These are phyloP conservation scores for Quercus robur DNA, from an alignment of 306 rosid species.

Conservation along the genomic window DNA sequence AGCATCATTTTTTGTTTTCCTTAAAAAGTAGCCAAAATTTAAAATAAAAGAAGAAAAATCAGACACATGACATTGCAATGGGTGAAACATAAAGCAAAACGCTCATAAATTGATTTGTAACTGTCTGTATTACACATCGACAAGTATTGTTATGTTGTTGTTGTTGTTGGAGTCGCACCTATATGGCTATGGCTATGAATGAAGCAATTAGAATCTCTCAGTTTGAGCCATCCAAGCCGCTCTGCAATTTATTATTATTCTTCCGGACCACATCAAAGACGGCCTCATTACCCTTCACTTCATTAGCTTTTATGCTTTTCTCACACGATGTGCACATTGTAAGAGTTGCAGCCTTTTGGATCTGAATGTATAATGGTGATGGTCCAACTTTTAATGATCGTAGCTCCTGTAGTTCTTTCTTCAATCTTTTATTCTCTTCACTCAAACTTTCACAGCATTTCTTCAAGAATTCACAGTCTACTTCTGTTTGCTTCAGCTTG, in stretches of 20 bases:
- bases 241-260: conserved; percentile 15
- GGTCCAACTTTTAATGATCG: conserved; percentile 37
- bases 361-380: conserved; percentile 34
- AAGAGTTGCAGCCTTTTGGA: conserved; percentile 32
- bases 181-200: no score
- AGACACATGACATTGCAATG: no score
- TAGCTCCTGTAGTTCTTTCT: conserved; percentile 65
- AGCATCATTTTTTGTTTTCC: no score
- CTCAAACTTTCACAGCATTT: conserved; percentile 62
- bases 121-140: not conserved
- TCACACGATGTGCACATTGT: conserved; percentile 33
- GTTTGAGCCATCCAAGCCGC: conserved; percentile 2
- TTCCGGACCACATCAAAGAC: not conserved
- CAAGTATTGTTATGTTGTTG: not conserved
- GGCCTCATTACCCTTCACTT: not conserved
- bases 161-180: not conserved
- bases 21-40: no score
- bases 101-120: no score
- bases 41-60: no score
- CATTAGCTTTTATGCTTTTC: conserved; percentile 20
- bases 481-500: conserved; percentile 80
- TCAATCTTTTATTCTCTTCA: conserved; percentile 68
- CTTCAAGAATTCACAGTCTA: conserved; percentile 69
- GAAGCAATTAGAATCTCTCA: not conserved
- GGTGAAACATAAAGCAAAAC: no score